Percentiles rank a stretch among this genome's conserved stretches.
phyloP scores from a whole-genome alignment of 1,139 yeast genomes.

The Protomyces inundatus region DNA sequence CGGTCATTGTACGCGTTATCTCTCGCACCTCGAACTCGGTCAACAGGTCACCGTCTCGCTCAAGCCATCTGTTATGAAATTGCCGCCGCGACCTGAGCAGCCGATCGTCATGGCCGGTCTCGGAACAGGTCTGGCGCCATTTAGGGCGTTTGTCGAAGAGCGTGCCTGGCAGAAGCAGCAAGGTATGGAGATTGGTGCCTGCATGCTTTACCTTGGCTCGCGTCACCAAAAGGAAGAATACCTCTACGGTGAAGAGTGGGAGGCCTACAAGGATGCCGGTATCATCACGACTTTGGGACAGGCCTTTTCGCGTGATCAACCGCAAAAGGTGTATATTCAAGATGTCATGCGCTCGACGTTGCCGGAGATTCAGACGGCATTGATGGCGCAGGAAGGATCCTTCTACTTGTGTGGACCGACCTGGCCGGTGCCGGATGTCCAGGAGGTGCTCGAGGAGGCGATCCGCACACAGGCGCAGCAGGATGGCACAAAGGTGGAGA shows the following conservation, averaged over 20 bases:
- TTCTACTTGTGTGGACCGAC: slow-evolving; percentile 98
- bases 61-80: slow-evolving; percentile 94
- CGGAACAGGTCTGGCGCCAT: slow-evolving; percentile 98
- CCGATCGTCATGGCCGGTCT: slow-evolving; percentile 96
- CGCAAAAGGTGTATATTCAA: slow-evolving; percentile 89
- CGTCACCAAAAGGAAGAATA: slow-evolving; percentile 95
- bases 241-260: slow-evolving; percentile 95
- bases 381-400: slow-evolving; percentile 72
- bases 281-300: slow-evolving; percentile 93
- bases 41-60: slow-evolving; percentile 88
- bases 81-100: slow-evolving; percentile 57
- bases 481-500: slow-evolving; percentile 64
- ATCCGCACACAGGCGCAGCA: slow-evolving; percentile 63
- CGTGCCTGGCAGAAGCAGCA: slow-evolving; percentile 88
- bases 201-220: slow-evolving; percentile 84
- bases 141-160: slow-evolving; percentile 95
- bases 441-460: slow-evolving; percentile 82
- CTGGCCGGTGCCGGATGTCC: slow-evolving; percentile 98
- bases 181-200: slow-evolving; percentile 84
- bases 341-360: slow-evolving; percentile 81
- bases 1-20: slow-evolving; percentile 91
- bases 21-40: slow-evolving; percentile 73
- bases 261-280: slow-evolving; percentile 89
- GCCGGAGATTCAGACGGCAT: slow-evolving; percentile 68
- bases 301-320: slow-evolving; percentile 97